Evolutionary conservation across 225 moss, liverwort and hornwort species (phyloP).

Genomic region (Asterella californica): DNA sequence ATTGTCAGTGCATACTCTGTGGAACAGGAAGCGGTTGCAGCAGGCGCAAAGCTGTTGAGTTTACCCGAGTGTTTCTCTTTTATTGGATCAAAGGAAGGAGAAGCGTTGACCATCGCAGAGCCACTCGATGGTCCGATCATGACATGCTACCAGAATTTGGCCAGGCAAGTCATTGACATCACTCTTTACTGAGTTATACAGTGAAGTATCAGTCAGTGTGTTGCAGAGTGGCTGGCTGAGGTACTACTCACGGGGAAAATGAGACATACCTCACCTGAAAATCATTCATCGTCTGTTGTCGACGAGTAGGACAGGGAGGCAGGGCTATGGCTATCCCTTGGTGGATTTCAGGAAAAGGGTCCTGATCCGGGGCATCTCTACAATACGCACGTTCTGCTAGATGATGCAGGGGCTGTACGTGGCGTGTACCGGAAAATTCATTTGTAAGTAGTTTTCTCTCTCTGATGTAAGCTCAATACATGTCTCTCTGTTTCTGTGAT

Average conservation of each 20-base stretch:
- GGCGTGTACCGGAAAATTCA: conserved; percentile 86
- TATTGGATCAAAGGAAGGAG: conserved; percentile 76
- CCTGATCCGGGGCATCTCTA: conserved; percentile 63
- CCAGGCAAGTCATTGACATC: conserved; percentile 47
- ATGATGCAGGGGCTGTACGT: conserved; percentile 60
- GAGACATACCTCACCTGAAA: background rate
- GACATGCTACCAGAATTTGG: conserved; percentile 68
- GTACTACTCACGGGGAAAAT: background rate
- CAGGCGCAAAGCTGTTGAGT: conserved; percentile 81
- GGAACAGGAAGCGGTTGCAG: conserved; percentile 68
- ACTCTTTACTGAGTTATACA: background rate
- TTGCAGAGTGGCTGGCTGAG: background rate
- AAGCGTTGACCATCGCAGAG: conserved; percentile 71
- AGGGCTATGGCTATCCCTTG: conserved; percentile 88
- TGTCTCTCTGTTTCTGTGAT: too few relatives aligned
- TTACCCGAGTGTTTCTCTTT: conserved; percentile 93
- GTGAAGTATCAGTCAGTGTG: background rate
- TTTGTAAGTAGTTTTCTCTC: conserved; percentile 36
- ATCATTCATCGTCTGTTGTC: conserved; percentile 14
- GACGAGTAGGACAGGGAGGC: conserved; percentile 66
- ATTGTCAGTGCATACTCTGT: background rate
- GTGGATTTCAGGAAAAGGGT: conserved; percentile 95
- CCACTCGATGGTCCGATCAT: conserved; percentile 85
- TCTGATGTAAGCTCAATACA: background rate
- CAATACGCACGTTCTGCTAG: conserved; percentile 89